A percentile compares a stretch with the other conserved stretches of the same genome.
These are phyloP conservation scores for Aspergillus sp. DNA, from an alignment of 2,329 filamentous ascomycete species.

Conservation along the genomic window DNA sequence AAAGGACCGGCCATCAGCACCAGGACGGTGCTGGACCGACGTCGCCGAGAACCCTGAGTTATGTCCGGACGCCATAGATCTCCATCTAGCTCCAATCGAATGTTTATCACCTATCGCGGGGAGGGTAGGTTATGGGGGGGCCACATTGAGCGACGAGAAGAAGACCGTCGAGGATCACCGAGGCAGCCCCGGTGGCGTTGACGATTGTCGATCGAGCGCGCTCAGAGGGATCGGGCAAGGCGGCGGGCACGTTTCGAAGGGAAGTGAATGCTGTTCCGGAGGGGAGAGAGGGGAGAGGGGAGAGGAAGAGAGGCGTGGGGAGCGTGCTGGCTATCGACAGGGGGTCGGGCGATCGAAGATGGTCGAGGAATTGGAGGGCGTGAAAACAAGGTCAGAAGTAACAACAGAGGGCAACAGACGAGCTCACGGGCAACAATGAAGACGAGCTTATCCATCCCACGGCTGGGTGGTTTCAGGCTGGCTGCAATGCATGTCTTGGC, in stretches of 20 bases:
- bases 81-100: slow-evolving; percentile 41
- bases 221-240: slow-evolving; percentile 9
- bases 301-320: not conserved
- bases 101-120: slow-evolving; percentile 37
- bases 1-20: slow-evolving; percentile 38
- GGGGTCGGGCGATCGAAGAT: not conserved
- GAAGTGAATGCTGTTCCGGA: slow-evolving; percentile 2
- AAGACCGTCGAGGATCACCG: slow-evolving; percentile 2
- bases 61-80: slow-evolving; percentile 46
- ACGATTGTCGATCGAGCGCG: slow-evolving; percentile 2
- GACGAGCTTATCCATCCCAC: not conserved
- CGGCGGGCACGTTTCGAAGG: slow-evolving; percentile 13
- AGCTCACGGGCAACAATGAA: not conserved
- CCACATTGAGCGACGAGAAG: slow-evolving; percentile 30
- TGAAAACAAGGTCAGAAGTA: not conserved
- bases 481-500: not conserved
- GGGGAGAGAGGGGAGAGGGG: not conserved
- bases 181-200: not conserved
- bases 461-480: not conserved
- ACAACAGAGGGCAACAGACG: not conserved
- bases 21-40: slow-evolving; percentile 41
- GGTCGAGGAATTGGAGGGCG: not conserved
- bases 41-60: slow-evolving; percentile 43
- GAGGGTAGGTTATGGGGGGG: slow-evolving; percentile 18
- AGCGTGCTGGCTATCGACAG: not conserved